Conservation (phyloP, 306 rosid species). For the Dalbergia cultrata region DNA sequence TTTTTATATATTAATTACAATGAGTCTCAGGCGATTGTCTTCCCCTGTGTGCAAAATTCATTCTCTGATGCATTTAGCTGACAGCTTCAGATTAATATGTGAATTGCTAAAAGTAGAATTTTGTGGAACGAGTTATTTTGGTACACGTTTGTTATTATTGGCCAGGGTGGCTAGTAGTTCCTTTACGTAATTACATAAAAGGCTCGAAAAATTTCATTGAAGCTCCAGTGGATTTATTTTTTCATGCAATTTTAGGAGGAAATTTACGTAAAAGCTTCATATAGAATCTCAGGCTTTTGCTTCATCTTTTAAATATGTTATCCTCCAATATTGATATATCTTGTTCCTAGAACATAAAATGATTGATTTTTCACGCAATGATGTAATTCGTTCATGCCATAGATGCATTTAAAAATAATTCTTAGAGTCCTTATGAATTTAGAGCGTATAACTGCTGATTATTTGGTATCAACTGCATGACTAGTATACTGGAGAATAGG, state of each 20-base stretch:
- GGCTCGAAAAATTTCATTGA: too few species aligned
- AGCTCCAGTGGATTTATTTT: too few species aligned
- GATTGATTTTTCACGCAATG: not conserved
- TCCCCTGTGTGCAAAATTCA: slow-evolving; percentile 9
- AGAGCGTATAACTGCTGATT: slow-evolving; percentile 13
- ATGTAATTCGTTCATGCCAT: slow-evolving; percentile 17
- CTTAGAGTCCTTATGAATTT: not conserved
- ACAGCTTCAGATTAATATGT: slow-evolving; percentile 17
- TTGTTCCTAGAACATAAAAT: slow-evolving; percentile 7
- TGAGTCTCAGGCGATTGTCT: not conserved
- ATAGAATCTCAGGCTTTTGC: not conserved
- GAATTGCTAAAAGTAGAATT: not conserved
- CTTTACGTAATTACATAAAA: too few species aligned
- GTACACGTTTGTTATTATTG: not conserved
- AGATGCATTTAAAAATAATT: slow-evolving; percentile 1
- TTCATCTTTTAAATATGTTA: slow-evolving; percentile 5
- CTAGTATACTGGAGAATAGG: slow-evolving; percentile 9
- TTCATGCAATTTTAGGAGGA: too few species aligned
- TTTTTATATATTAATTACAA: not conserved
- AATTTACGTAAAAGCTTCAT: too few species aligned
- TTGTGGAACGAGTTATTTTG: slow-evolving; percentile 13
- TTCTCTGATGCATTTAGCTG: not conserved
- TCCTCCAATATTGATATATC: not conserved
- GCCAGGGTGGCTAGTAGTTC: not conserved
- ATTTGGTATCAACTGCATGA: slow-evolving; percentile 32